A percentile compares a stretch with the other conserved stretches of the same genome.
These are phyloP conservation scores for Flaveria ramosissima DNA, from an alignment of 129 eudicot species.

Conservation along the genomic window DNA sequence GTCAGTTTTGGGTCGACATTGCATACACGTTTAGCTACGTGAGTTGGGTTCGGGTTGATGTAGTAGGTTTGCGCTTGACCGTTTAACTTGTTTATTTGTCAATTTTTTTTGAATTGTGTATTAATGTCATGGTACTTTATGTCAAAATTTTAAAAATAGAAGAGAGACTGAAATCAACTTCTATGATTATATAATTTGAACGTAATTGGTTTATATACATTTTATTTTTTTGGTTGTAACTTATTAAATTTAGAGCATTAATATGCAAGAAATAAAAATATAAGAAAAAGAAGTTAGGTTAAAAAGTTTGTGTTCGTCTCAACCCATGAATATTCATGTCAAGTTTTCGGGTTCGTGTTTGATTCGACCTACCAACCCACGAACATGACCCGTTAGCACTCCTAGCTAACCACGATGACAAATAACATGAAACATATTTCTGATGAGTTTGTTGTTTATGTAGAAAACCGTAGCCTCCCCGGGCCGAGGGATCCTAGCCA, in stretches of 20 bases:
- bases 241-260: background rate
- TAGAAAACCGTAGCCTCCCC: conserved; percentile 72
- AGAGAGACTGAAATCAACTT: background rate
- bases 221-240: background rate
- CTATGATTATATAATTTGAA: background rate
- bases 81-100: background rate
- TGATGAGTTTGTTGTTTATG: conserved; percentile 22
- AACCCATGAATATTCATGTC: background rate
- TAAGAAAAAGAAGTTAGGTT: background rate
- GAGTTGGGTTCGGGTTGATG: background rate
- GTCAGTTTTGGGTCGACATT: background rate
- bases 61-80: background rate
- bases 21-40: background rate
- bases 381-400: background rate
- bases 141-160: background rate
- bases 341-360: background rate
- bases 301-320: background rate
- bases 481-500: conserved; percentile 80
- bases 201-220: background rate
- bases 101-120: background rate
- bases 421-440: conserved; percentile 7
- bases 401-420: background rate
- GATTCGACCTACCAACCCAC: background rate
- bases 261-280: background rate
- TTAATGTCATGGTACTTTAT: background rate